These are phyloP conservation scores for Euptelea pleiosperma DNA, from an alignment of 164 flowering plant genomes.

Conservation along the genomic window DNA sequence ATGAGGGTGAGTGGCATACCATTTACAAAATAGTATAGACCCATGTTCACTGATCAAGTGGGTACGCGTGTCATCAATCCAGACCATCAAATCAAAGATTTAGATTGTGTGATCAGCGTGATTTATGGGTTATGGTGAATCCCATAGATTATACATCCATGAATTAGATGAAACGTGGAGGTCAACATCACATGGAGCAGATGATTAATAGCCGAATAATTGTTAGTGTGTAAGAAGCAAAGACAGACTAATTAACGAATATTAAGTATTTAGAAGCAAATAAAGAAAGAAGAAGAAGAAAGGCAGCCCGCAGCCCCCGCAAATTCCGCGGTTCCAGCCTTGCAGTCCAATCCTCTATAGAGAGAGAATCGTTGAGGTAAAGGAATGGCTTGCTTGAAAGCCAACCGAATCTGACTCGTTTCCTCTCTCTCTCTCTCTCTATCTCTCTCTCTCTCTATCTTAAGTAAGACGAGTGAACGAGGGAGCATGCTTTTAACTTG, in stretches of 20 bases:
- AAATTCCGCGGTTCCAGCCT: slow-evolving; percentile 55
- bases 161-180: too few relatives aligned
- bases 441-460: slow-evolving; percentile 1
- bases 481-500: slow-evolving; percentile 22
- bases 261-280: not conserved
- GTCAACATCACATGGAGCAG: too few relatives aligned
- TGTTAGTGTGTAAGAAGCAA: slow-evolving; percentile 1
- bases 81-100: too few relatives aligned
- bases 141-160: too few relatives aligned
- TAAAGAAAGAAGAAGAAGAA: slow-evolving; percentile 4
- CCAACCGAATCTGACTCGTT: slow-evolving; percentile 35
- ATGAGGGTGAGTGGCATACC: too few relatives aligned
- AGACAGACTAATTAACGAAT: not conserved
- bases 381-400: slow-evolving; percentile 39
- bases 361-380: slow-evolving; percentile 39
- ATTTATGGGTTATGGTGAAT: too few relatives aligned
- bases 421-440: slow-evolving; percentile 17
- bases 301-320: slow-evolving; percentile 33
- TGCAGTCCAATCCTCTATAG: slow-evolving; percentile 41
- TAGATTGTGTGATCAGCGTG: too few relatives aligned
- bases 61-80: too few relatives aligned
- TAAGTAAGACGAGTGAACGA: slow-evolving; percentile 9
- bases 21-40: too few relatives aligned
- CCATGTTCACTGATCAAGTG: too few relatives aligned
- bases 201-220: too few relatives aligned